Base-by-base conservation (phyloP, 352 stramenopile genomes). In the Pilasporangium apinafurcum region DNA sequence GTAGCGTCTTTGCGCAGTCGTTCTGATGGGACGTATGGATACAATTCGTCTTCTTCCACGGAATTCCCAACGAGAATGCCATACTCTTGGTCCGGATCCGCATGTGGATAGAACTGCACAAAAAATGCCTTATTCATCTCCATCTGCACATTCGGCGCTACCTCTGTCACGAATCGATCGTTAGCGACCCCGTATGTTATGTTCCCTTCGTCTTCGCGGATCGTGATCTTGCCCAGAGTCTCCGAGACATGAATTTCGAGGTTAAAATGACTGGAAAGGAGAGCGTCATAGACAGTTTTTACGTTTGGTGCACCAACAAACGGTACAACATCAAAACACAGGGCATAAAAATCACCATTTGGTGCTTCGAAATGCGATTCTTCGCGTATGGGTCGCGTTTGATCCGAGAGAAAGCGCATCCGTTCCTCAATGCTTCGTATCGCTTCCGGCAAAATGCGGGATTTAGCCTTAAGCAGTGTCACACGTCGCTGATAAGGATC, bases 191-290 rank as follows among this genome's bases (percentile, higher is more conserved):
- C 61, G n/a, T 43, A 37, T n/a, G 68, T 59, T 9, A 48, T 52
- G 41, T 52, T 76, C 31, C 78, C 64, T 26, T 78, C 66, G 31
- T 78, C 66, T 42, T 84, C 71, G 16, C 68, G 55, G 34, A 82
- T 68, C 6, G 65, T 82, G 32, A 84, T 62, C 39, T 73, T 48
- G 10, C 71, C 71, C 17, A 80, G 45, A 22, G 52, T 60, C 42
- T 84, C 71, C 8, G 68, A 78, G 51, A 80, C 56, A 38, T 44
- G 66, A 41, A 84, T 79, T 49, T 84, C 71, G 33, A 80, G 61
- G 42, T 73, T 70, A 35, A 34, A 54, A 16, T 66, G 62, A 46
- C 78, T 80, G 33, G 64, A 68, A n/a, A 56, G 39, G 12, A 76
- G 62, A 3, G 56, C 65, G 21, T 84, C 65, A 37, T 68, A 79